Conservation (phyloP, 345 rosid genomes). For the Corchorus olitorius region DNA sequence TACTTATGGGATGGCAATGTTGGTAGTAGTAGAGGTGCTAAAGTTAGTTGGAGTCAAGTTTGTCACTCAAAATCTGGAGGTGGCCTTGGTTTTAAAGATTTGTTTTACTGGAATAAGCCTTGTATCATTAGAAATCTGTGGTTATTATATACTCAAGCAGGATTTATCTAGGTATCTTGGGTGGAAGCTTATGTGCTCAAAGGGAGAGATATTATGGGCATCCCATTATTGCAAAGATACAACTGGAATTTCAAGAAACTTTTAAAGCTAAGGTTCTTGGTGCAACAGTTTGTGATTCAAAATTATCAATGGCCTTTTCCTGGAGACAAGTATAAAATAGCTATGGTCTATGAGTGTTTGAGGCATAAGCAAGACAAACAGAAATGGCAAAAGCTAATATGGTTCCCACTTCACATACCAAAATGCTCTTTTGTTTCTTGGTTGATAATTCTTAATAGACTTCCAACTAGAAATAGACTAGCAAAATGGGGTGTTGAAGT, state of each 20-base stretch:
- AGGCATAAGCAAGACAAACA: not conserved
- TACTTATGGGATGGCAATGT: too few relatives aligned
- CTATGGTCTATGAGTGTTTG: not conserved
- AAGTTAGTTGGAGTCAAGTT: not conserved
- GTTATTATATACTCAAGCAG: not conserved
- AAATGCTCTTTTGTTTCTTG: not conserved
- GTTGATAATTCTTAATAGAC: not conserved
- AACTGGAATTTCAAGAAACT: not conserved
- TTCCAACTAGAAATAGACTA: too few relatives aligned
- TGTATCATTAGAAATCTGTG: not conserved
- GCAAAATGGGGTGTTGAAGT: too few relatives aligned
- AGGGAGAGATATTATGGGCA: not conserved
- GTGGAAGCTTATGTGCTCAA: not conserved
- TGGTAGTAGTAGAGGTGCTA: not conserved
- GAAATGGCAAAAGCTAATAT: not conserved
- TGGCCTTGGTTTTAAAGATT: not conserved
- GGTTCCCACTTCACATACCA: not conserved
- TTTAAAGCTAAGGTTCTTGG: too few relatives aligned
- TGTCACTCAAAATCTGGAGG: not conserved
- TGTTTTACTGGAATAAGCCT: not conserved
- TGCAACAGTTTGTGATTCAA: too few relatives aligned
- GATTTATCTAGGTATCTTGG: not conserved
- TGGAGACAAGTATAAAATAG: too few relatives aligned
- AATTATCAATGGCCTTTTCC: too few relatives aligned
- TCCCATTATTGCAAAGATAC: not conserved